Evolutionary conservation across 805 yeast genomes (phyloP).

Genomic region (Monosporozyma solicola): DNA sequence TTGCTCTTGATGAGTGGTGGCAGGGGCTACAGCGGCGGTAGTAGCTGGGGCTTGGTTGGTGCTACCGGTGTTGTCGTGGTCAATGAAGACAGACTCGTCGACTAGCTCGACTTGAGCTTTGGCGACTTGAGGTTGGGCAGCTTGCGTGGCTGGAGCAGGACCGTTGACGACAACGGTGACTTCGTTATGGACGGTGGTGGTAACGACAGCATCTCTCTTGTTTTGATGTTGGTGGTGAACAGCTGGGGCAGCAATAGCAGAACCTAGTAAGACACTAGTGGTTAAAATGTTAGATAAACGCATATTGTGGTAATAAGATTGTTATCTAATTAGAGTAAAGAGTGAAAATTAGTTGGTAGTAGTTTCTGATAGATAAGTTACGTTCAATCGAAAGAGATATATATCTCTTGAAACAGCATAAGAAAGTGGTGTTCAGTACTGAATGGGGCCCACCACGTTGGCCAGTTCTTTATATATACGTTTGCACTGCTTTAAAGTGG

Average conservation of each 20-base stretch:
- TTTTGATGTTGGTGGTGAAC: conserved; percentile 36
- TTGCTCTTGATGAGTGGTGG: conserved; percentile 9
- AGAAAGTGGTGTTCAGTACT: neutral
- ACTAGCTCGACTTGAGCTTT: conserved; percentile 13
- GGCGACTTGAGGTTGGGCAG: conserved; percentile 12
- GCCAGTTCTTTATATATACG: no score
- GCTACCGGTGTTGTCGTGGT: conserved; percentile 9
- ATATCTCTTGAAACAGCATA: neutral
- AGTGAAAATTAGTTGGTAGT: conserved; percentile 2
- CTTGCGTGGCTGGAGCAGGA: conserved; percentile 19
- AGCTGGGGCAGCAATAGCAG: conserved; percentile 51
- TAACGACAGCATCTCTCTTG: conserved; percentile 46
- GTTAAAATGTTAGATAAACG: conserved; percentile 40
- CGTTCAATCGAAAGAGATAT: neutral
- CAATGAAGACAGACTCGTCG: conserved; percentile 12
- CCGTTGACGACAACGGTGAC: conserved; percentile 30
- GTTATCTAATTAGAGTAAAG: neutral
- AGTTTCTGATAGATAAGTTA: neutral
- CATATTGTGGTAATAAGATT: conserved; percentile 24
- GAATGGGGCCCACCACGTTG: no score
- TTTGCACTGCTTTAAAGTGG: no score
- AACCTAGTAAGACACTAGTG: conserved; percentile 40
- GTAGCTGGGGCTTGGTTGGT: conserved; percentile 15
- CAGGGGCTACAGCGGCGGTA: conserved; percentile 14
- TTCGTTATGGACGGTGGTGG: conserved; percentile 38